Conservation (phyloP, 2,329 filamentous ascomycete species). For the Penicillium sp. region DNA sequence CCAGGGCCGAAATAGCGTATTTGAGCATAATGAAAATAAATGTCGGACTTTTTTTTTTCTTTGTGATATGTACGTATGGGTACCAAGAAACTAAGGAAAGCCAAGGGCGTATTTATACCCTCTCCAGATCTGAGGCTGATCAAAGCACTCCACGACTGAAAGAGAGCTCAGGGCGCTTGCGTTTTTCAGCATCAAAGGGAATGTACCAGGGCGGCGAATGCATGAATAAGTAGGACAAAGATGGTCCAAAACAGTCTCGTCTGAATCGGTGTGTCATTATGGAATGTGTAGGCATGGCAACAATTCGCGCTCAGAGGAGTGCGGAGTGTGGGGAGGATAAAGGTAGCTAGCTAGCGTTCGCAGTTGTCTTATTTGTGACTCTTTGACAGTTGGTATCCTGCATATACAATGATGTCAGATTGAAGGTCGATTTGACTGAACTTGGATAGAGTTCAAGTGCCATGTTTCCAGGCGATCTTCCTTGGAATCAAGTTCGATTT, state of each 20-base stretch:
- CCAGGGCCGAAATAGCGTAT: slow-evolving; percentile 32
- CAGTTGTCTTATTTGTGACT: neutral
- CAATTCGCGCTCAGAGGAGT: neutral
- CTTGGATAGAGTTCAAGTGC: neutral
- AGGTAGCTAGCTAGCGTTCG: neutral
- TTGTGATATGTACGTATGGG: neutral
- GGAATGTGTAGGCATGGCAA: neutral
- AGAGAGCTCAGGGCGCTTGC: neutral
- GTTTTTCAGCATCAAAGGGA: neutral
- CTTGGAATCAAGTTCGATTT: neutral
- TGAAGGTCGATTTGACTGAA: neutral
- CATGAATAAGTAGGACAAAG: slow-evolving; percentile 8
- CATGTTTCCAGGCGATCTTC: neutral
- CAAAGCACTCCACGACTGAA: neutral
- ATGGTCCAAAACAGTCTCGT: neutral
- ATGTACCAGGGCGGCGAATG: neutral
- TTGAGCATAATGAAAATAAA: slow-evolving; percentile 31
- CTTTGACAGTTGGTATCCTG: neutral
- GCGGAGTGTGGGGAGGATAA: neutral
- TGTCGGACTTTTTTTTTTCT: neutral
- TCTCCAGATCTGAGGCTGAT: neutral
- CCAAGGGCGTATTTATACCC: neutral
- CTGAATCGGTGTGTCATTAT: neutral
- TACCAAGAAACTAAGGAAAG: neutral
- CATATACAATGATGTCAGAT: neutral